Conservation (phyloP, 2,329 filamentous ascomycete species). For the Nannizziopsis barbatae region DNA sequence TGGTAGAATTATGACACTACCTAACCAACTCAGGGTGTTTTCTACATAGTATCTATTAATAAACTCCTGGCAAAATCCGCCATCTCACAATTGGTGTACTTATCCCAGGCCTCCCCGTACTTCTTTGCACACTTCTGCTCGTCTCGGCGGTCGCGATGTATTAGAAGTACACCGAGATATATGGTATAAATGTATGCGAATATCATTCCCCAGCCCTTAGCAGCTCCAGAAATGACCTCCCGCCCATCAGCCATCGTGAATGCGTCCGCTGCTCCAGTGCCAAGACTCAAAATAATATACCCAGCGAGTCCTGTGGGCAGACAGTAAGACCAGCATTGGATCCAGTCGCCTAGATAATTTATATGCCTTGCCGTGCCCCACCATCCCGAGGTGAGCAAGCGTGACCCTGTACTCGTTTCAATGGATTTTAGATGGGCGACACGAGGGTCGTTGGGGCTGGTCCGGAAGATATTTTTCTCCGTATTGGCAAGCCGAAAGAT, state of each 20-base stretch:
- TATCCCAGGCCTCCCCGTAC: slow-evolving; percentile 86
- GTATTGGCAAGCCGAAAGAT: slow-evolving; percentile 88
- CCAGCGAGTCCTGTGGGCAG: slow-evolving; percentile 77
- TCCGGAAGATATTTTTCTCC: slow-evolving; percentile 91
- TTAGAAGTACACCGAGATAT: slow-evolving; percentile 76
- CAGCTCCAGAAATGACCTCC: slow-evolving; percentile 55
- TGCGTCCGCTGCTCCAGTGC: slow-evolving; percentile 53
- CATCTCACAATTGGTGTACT: slow-evolving; percentile 75
- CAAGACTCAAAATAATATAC: slow-evolving; percentile 52
- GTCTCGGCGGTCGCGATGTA: slow-evolving; percentile 77
- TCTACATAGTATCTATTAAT: too few relatives aligned
- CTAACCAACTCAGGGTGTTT: too few relatives aligned
- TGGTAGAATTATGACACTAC: too few relatives aligned
- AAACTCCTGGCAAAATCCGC: slow-evolving; percentile 74
- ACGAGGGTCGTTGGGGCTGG: slow-evolving; percentile 65
- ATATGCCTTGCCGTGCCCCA: slow-evolving; percentile 88
- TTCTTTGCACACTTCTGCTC: slow-evolving; percentile 85
- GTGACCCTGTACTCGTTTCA: slow-evolving; percentile 68
- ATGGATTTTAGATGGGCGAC: slow-evolving; percentile 76
- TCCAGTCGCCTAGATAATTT: slow-evolving; percentile 93
- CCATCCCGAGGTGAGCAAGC: slow-evolving; percentile 76
- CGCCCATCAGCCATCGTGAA: slow-evolving; percentile 38
- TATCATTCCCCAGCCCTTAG: slow-evolving; percentile 71
- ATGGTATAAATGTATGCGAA: slow-evolving; percentile 91
- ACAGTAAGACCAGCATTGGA: slow-evolving; percentile 83